Base-by-base conservation (phyloP, 2,329 filamentous ascomycete genomes). In the Aspergillus luchuensis region DNA sequence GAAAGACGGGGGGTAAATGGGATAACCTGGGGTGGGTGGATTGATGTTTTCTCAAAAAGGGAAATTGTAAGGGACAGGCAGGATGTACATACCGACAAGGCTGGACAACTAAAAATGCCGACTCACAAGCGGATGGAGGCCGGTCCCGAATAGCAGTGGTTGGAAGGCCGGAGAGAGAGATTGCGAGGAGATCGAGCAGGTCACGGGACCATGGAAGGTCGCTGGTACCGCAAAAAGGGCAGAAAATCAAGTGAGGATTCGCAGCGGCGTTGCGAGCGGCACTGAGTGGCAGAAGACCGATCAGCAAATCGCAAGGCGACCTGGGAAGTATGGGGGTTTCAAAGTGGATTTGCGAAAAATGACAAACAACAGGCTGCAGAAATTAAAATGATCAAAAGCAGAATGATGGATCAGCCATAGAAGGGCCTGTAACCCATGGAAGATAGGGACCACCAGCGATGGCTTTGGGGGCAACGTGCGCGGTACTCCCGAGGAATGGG, bases 31-130 rank as follows among this genome's bases (percentile, higher is more conserved):
- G 58, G 56, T 55, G 61, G 56, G 30, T 57, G 43, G 49, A 48
- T 28, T 57, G 36, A 56, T 45, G 13, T 36, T 39, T 41, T 15
- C 15, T 28, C 10, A 50, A 41, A 45, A 50, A 48, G 48, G 17
- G 28, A 28, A 21, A 56, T 58, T 38, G 50, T 49, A 39, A 19
- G 50, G 45, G 38, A 48, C 41, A 60, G 45, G 58, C 48, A 61
- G 51, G 55, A 63, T 58, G 58, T 72, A 77, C 75, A 73, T 77
- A 77, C 75, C 74, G 74, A 77, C 73, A 73, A 77, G 73, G 73
- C 68, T 76, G 74, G 71, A 71, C 69, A 65, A 74, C 67, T 75
- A 67, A 71, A 67, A 71, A 71, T 74, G 70, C 72, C 72, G 72
- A 74, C 69, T 75, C 71, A 70, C 71, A 71, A 73, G 69, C 71